A percentile compares a stretch with the other conserved stretches of the same genome.
Evolutionary conservation across 306 rosid genomes (phyloP).

Genomic region (Leucaena leucocephala): DNA sequence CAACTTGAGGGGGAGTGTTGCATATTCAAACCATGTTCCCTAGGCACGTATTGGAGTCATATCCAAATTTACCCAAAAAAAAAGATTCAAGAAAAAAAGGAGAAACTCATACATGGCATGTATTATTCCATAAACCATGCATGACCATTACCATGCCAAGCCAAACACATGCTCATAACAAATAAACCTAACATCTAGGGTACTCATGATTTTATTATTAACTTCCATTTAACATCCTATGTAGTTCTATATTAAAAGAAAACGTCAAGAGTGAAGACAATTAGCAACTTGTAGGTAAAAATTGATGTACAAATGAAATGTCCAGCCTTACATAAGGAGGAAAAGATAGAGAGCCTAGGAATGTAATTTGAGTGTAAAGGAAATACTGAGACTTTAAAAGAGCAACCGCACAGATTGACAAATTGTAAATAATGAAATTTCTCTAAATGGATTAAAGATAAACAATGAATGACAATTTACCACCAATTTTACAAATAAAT

Average conservation of each 20-base stretch:
- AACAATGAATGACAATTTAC: constrained; percentile 13
- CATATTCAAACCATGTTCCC: background rate
- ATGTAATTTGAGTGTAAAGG: background rate
- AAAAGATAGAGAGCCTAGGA: constrained; percentile 10
- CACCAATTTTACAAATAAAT: constrained; percentile 23
- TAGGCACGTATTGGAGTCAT: background rate
- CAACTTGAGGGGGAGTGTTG: background rate
- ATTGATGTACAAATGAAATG: background rate
- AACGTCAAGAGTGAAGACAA: background rate
- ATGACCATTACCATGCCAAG: background rate
- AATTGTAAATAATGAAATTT: constrained; percentile 16
- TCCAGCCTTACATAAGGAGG: background rate
- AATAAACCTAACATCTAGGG: background rate
- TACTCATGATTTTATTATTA: background rate
- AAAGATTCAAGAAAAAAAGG: background rate
- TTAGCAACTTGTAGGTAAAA: background rate
- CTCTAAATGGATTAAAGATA: background rate
- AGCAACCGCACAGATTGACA: constrained; percentile 26
- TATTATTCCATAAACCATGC: background rate
- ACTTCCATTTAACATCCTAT: too few relatives aligned
- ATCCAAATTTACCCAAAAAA: background rate
- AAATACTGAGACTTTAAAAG: constrained; percentile 17
- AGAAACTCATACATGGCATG: background rate
- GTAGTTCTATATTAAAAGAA: background rate
- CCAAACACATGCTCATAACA: background rate